Base-by-base conservation (phyloP, 495 filamentous ascomycete genomes). In the Aspergillus bertholletiae region DNA sequence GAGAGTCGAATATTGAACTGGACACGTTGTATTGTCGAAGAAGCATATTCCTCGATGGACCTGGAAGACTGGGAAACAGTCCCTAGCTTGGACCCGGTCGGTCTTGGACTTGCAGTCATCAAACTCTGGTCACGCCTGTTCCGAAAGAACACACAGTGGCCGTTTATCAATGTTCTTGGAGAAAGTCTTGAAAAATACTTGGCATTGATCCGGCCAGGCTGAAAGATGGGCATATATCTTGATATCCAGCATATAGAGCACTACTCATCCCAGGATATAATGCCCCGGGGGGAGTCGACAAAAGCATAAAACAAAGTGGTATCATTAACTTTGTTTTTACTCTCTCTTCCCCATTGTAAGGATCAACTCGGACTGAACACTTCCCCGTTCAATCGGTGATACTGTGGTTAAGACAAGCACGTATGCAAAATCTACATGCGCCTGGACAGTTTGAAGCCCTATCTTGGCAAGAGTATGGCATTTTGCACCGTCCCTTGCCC, bases 91-190 rank as follows among this genome's bases (percentile, higher is more conserved):
- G 67, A 72, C 46, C 66, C 68, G 9, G 50, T 54, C 5, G 59
- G 64, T 17, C 52, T 74, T 35, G 67, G 67, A 9, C 39, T 69
- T 41, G 67, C 68, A 0, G 70, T 74, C 11, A 59, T 74, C 1
- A 64, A 67, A 39, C 23, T 74, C 5, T 73, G 72, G 70, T 63
- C 72, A n/a, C 63, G 69, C 15, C 46, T 74, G 13, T 74, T 74
- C 45, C 57, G 60, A 8, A 65, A 63, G 3, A 74, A 74, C 44
- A 72, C 66, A 1, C 70, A 73, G 37, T 74, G 72, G 72, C 64
- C 65, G 0, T 73, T 74, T 41, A 72, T 74, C n/a, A 74, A 74
- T 54, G 51, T 67, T 2, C 56, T 74, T 45, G 70, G 72, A 13
- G 55, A 72, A 32, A 72, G 72, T 39, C 51, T 74, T 55, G 66